These are phyloP conservation scores for Macrophomina pseudophaseolina DNA, from an alignment of 2,329 filamentous ascomycete species.

Conservation along the genomic window DNA sequence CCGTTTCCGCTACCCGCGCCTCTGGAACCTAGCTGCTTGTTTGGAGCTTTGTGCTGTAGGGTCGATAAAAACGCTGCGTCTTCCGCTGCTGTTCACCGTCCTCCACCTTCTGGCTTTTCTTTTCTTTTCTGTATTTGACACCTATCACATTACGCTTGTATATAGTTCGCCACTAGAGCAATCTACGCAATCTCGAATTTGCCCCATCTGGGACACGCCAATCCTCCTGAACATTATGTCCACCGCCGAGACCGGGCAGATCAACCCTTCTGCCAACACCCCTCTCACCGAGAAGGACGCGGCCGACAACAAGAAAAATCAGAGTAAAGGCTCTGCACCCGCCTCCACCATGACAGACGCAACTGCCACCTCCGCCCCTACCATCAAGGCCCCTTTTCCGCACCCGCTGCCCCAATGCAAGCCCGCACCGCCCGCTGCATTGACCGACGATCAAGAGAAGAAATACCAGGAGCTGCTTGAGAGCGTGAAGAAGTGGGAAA, in stretches of 20 bases:
- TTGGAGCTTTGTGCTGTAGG: background rate
- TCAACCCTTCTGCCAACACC: conserved; percentile 3
- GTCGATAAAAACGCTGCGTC: background rate
- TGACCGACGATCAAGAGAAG: conserved; percentile 76
- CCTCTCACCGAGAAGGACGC: conserved; percentile 16
- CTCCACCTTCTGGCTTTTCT: background rate
- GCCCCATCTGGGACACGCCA: conserved; percentile 20
- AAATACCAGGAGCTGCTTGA: conserved; percentile 83
- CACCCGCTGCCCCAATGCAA: conserved; percentile 56
- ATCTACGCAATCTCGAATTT: conserved; percentile 11
- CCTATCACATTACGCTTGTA: background rate
- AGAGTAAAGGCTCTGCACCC: conserved; percentile 10
- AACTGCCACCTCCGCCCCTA: conserved; percentile 10
- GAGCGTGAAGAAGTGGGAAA: conserved; percentile 72
- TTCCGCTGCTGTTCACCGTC: background rate
- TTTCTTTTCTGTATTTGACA: background rate
- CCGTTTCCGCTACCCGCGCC: conserved; percentile 1
- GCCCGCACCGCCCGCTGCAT: conserved; percentile 60
- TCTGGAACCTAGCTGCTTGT: conserved; percentile 3
- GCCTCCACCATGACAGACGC: conserved; percentile 8
- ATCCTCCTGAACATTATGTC: conserved; percentile 26
- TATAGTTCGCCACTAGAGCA: conserved; percentile 15
- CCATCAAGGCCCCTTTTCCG: conserved; percentile 39
- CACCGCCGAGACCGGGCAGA: conserved; percentile 26
- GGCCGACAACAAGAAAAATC: background rate